Base-by-base conservation (phyloP, 176 grass and related monocot genomes). In the Lolium multiflorum region DNA sequence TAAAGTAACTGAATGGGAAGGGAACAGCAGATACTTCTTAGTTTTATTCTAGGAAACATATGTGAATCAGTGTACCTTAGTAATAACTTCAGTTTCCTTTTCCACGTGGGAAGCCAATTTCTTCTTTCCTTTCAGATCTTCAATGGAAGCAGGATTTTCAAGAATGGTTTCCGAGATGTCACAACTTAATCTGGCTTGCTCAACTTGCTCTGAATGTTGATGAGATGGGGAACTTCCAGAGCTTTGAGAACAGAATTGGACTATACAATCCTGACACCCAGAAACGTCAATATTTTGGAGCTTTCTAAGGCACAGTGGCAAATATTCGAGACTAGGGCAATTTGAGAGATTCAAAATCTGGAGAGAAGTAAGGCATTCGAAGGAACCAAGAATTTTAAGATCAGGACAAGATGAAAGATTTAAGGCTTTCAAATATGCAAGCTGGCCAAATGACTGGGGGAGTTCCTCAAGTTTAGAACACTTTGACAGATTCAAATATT, bases 401-500 rank as follows among this genome's bases (percentile, higher is more conserved):
- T 74, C 82, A 85, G 76, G 71, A 71, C 88, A 89, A 75, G 39
- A 80, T 76, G 88, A 85, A 74, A 89, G 77, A 24, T 85, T 58
- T 18, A 85, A 69, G 18, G 37, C 57, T 81, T 76, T 85, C 76
- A 89, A 31, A 81, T 68, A 85, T 52, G 57, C 57, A 61, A 88
- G 90, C 26, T 75, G 72, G 17, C 82, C 51, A 85, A 88, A 81
- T 51, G 90, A 91, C 43, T 68, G 54, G 10, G 81, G 82, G 48
- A 92, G 80, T 55, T 39, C 21, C 77, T 90, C 49, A 67, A 90
- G 78, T 89, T 90, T 80, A 71, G 75, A 90, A 84, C 91, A 92
- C 79, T 80, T 75, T 62, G 79, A 89, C 25, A 92, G 46, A 87
- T 87, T 87, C 46, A 92, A 76, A 52, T 76, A 87, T 0, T 87